These are phyloP conservation scores for Penicillium sclerotiorum DNA, from an alignment of 2,329 filamentous ascomycete species.

Conservation along the genomic window DNA sequence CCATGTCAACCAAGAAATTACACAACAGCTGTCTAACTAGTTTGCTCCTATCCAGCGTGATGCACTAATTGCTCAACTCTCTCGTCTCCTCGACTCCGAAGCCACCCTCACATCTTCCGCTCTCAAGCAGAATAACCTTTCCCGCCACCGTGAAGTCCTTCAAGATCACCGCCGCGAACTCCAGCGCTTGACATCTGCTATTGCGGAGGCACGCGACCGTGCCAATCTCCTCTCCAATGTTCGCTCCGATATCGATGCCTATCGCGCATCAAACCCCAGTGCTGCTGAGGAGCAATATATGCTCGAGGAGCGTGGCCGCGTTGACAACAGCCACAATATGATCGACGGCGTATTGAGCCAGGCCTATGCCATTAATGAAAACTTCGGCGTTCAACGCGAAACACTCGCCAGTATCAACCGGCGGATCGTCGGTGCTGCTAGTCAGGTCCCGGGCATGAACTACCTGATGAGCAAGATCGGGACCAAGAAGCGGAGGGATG, in stretches of 20 bases:
- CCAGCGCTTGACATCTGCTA: constrained; percentile 69
- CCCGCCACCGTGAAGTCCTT: constrained; percentile 87
- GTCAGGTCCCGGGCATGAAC: constrained; percentile 91
- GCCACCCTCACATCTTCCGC: constrained; percentile 82
- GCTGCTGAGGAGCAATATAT: constrained; percentile 94
- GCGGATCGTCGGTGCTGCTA: constrained; percentile 84
- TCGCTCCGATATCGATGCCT: constrained; percentile 86
- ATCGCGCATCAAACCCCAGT: constrained; percentile 78
- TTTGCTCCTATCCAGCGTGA: constrained; percentile 65
- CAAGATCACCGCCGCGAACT: constrained; percentile 84
- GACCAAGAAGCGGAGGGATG: constrained; percentile 90
- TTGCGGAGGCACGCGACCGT: constrained; percentile 78
- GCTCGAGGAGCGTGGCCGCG: constrained; percentile 80
- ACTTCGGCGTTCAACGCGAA: constrained; percentile 83
- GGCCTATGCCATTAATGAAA: constrained; percentile 95
- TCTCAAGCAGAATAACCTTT: constrained; percentile 94
- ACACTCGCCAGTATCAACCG: constrained; percentile 86
- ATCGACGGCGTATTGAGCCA: constrained; percentile 90
- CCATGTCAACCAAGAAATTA: background rate
- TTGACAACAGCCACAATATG: constrained; percentile 88
- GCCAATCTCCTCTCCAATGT: constrained; percentile 90
- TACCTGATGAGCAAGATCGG: constrained; percentile 89
- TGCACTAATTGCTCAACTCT: constrained; percentile 75
- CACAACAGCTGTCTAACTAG: constrained; percentile 10
- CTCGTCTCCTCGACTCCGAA: constrained; percentile 90